These are phyloP conservation scores for Quercus agrifolia DNA, from an alignment of 306 rosid genomes.

Conservation along the genomic window DNA sequence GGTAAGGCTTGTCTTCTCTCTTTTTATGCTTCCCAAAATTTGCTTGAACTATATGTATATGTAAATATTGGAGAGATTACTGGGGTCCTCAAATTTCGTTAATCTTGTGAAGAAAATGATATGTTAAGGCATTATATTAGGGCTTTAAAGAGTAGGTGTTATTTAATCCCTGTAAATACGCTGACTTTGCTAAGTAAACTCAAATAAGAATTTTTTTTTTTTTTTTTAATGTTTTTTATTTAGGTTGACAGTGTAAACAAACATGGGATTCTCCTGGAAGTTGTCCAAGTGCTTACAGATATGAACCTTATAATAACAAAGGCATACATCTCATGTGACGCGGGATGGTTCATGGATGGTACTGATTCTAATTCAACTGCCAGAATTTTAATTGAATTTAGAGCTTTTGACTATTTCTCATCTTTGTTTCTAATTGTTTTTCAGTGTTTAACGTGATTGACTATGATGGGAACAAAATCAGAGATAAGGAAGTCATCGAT, in stretches of 20 bases:
- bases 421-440: conserved; percentile 6
- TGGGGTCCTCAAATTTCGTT: not conserved
- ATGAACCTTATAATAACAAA: conserved; percentile 73
- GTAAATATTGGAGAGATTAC: not conserved
- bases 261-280: conserved; percentile 87
- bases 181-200: not conserved
- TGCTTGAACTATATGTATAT: not conserved
- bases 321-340: conserved; percentile 93
- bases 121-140: not conserved
- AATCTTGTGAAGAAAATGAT: not conserved
- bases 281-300: conserved; percentile 88
- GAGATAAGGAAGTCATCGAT: conserved; percentile 75
- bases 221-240: not conserved
- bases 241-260: conserved; percentile 93
- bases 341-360: conserved; percentile 99
- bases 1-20: conserved; percentile 37
- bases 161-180: not conserved
- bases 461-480: conserved; percentile 72
- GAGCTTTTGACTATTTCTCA: conserved; percentile 11
- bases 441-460: conserved; percentile 84
- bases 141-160: not conserved
- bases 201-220: not conserved
- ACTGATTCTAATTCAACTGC: conserved; percentile 18
- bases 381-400: too few relatives aligned
- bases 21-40: conserved; percentile 13